These are phyloP conservation scores for Dendrobium huoshanense DNA, from an alignment of 106 monocot genomes.

Conservation along the genomic window DNA sequence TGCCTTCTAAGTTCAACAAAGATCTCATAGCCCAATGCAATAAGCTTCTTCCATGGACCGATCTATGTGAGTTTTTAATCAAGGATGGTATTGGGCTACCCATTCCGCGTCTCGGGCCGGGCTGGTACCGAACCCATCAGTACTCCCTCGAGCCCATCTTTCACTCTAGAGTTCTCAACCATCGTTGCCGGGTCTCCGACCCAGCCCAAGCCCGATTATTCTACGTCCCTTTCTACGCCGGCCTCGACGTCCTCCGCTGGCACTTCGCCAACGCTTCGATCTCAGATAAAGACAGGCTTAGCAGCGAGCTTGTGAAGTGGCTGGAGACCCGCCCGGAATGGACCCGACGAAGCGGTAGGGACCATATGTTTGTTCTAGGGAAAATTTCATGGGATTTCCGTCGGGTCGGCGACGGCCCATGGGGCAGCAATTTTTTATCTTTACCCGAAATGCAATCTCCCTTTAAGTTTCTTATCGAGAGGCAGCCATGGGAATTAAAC, in stretches of 20 bases:
- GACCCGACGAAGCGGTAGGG: conserved; percentile 19
- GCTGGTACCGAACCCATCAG: conserved; percentile 49
- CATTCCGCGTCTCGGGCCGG: conserved; percentile 19
- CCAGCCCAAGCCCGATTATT: conserved; percentile 27
- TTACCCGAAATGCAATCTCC: conserved; percentile 24
- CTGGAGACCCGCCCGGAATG: conserved; percentile 17
- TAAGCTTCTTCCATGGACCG: conserved; percentile 40
- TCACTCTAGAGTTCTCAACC: conserved; percentile 28
- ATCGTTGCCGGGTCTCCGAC: conserved; percentile 32
- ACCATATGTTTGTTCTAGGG: conserved; percentile 55
- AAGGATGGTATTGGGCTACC: conserved; percentile 36
- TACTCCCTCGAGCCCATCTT: conserved; percentile 63
- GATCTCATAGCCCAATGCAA: conserved; percentile 25
- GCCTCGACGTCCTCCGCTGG: conserved; percentile 44
- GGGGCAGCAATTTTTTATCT: conserved; percentile 43
- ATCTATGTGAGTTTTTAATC: conserved; percentile 39
- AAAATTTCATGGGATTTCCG: conserved; percentile 61
- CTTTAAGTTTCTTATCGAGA: conserved; percentile 46
- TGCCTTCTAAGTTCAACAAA: conserved; percentile 48
- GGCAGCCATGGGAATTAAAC: conserved; percentile 46
- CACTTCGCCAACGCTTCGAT: conserved; percentile 47
- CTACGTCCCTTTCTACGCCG: conserved; percentile 61
- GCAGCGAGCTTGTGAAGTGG: conserved; percentile 34
- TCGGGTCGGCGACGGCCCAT: conserved; percentile 6
- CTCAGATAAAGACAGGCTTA: conserved; percentile 26